Evolutionary conservation across 2,329 filamentous ascomycete species (phyloP), one percentile per base, ranked within the genome.

Genomic region (Coniochaeta sp.): DNA sequence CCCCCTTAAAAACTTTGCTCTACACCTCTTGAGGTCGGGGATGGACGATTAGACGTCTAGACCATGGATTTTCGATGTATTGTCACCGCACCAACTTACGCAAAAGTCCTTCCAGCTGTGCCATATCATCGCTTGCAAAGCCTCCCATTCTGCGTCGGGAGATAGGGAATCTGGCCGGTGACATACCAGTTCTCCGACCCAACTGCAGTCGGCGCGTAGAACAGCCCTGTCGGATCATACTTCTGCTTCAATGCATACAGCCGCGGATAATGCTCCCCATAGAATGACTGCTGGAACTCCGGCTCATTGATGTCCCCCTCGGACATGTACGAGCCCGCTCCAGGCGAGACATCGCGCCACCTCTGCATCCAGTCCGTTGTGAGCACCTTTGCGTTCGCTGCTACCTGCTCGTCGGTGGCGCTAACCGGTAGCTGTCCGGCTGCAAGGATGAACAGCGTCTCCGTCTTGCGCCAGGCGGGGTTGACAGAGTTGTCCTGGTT

Each of bases 381-480:
- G 40, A 63, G 54, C 38, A 49, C 56, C 26, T 57, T 54, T 38
- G 49, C 51, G 7, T 48, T 51, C 6, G 42, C 49, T n/a, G 57
- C 55, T 13, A 53, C 48, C 12, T 52, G 53, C 13, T 42, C 33
- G n/a, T 30, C 32, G 31, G 50, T 45, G n/a, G 56, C 35, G 14
- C 46, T 52, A 5, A 7, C 18, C 13, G 18, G 38, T 22, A 42
- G 38, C 20, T 6, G 38, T 18, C 18, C 38, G 18, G 10, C 38
- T 12, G 52, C 61, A 20, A 62, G 57, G 51, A 70, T 67, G 22
- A 60, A 62, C 54, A 66, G 69, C 54, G 70, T 57, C 1, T 63
- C 63, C 1, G 70, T 66, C 6, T 63, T 61, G 22, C 75, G 66
- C 74, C 74, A 78, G 0, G 73, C 74, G 3, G 74, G 74, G 56